Base-by-base conservation (phyloP, 2,329 filamentous ascomycete genomes). In the Neonectria hederae region DNA sequence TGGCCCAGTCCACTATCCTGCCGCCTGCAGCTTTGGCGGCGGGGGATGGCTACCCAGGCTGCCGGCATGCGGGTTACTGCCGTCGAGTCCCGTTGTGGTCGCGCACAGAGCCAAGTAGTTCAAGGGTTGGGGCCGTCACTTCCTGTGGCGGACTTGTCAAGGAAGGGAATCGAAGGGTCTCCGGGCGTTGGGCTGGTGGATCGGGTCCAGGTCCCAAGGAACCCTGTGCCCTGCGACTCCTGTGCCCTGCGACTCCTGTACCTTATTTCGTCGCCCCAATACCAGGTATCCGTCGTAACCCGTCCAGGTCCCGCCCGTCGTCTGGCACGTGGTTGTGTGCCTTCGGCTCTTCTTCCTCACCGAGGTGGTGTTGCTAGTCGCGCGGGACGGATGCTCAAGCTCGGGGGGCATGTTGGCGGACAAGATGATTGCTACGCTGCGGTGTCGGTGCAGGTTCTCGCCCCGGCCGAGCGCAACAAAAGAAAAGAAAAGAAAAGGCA, bases 11-110 rank as follows among this genome's bases (percentile, higher is more conserved):
- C 32, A 62, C 52, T 59, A 49, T 60, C 54, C 42, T 48, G 62
- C 19, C 59, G 46, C 65, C 43, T 69, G 54, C 60, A 70, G 51
- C 54, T 62, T 58, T 53, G 59, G 45, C 54, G 59, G 63, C 52
- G 61, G 59, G 62, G 61, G 59, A 54, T 56, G 45, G 13, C 58
- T n/a, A 59, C 21, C 52, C 54, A 54, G 49, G 35, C 35, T 63
- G 42, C 26, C 48, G 59, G 28, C 38, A 65, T 68, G 66, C 65
- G 63, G 45, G 54, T 70, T 46, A 54, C 43, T 61, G 46, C 51
- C 30, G 38, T 59, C 40, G 40, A 52, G 63, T 63, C 57, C 48
- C 51, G 53, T 32, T 43, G 43, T 21, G 62, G 60, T 59, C 43
- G 24, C 45, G 24, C 58, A 53, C 54, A 65, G 66, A 60, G 58